Evolutionary conservation across 441 rosid genomes (phyloP).

Genomic region (Geranium incanum): DNA sequence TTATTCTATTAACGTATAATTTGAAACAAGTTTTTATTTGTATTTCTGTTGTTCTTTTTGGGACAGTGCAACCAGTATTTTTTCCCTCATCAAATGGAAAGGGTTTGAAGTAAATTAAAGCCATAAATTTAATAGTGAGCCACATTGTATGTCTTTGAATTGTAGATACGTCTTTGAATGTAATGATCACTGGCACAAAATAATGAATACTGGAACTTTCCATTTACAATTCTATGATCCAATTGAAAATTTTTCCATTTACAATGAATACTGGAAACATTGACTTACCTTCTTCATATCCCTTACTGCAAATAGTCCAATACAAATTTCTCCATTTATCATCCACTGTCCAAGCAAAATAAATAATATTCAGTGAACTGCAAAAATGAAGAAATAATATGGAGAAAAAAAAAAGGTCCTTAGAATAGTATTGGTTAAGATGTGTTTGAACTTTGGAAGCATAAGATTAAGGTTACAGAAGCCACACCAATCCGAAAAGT

Average conservation of each 20-base stretch:
- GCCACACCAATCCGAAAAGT: neutral
- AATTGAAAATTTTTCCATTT: conserved; percentile 6
- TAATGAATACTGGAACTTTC: conserved; percentile 7
- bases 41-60: conserved; percentile 5
- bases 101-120: neutral
- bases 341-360: conserved; percentile 62
- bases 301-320: conserved; percentile 85
- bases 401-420: neutral
- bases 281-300: conserved; percentile 69
- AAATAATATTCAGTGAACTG: conserved; percentile 21
- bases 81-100: neutral
- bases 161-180: neutral
- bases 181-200: conserved; percentile 2
- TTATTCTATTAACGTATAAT: neutral
- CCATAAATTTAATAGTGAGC: neutral
- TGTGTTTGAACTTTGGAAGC: neutral
- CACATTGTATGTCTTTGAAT: neutral
- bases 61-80: neutral
- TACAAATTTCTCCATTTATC: conserved; percentile 98
- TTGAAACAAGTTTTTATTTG: neutral
- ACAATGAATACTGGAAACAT: conserved; percentile 10
- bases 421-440: neutral
- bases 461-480: neutral
- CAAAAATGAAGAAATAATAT: conserved; percentile 9
- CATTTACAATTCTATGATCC: conserved; percentile 6